Conservation (phyloP, 177 flowering plant genomes). For the Vitis hybrid region DNA sequence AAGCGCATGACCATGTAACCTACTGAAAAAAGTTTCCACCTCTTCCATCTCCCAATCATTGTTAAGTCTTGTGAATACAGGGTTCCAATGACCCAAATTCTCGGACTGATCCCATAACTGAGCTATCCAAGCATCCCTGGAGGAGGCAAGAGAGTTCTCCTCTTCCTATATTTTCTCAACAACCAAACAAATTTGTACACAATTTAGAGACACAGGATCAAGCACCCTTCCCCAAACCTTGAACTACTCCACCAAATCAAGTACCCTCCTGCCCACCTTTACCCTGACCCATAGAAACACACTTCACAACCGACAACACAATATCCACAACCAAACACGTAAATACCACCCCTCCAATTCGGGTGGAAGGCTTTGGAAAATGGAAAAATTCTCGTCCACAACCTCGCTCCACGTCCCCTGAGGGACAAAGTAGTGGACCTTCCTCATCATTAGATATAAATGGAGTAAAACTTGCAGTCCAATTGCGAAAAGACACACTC, state of each 20-base stretch:
- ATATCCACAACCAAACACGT: conserved; percentile 50
- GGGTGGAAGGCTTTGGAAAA: conserved; percentile 43
- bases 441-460: conserved; percentile 49
- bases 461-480: conserved; percentile 42
- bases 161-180: too few relatives aligned
- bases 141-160: too few relatives aligned
- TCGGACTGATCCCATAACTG: too few relatives aligned
- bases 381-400: conserved; percentile 38
- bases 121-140: too few relatives aligned
- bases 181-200: too few relatives aligned
- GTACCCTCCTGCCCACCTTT: conserved; percentile 38
- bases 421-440: conserved; percentile 47
- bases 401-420: conserved; percentile 54
- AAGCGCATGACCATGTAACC: too few relatives aligned
- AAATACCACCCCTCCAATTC: conserved; percentile 25
- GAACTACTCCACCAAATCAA: conserved; percentile 52
- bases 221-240: conserved; percentile 63
- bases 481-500: conserved; percentile 44
- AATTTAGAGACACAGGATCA: not conserved
- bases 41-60: too few relatives aligned
- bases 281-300: conserved; percentile 39
- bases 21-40: too few relatives aligned
- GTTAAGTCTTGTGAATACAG: too few relatives aligned
- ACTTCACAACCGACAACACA: conserved; percentile 49
- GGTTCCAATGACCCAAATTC: too few relatives aligned